phyloP scores from a whole-genome alignment of 2,329 filamentous ascomycete species.

The Colletotrichum sp. region DNA sequence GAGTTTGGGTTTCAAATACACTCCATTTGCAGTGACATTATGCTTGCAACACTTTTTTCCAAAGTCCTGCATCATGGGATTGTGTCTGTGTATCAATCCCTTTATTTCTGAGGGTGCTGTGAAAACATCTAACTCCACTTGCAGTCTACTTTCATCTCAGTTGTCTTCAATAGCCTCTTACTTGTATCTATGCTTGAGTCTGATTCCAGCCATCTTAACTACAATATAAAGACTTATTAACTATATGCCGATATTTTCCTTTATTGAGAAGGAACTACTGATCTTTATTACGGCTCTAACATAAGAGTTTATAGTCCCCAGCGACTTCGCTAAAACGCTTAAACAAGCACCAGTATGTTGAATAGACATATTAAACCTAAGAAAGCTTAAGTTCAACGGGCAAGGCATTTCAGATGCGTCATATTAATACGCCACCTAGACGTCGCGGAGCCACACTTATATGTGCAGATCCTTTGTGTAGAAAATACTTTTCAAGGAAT shows the following conservation, averaged over 20 bases:
- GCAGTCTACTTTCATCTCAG: background rate
- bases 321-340: no score
- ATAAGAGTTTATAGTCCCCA: no score
- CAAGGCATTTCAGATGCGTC: background rate
- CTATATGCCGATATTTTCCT: background rate
- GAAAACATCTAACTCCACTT: background rate
- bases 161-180: background rate
- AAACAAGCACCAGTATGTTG: no score
- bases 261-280: no score
- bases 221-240: background rate
- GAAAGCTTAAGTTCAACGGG: no score
- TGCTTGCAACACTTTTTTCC: background rate
- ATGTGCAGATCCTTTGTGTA: rapidly evolving
- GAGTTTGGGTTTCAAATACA: background rate
- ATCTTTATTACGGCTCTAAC: background rate
- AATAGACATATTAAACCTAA: no score
- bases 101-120: rapidly evolving
- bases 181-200: background rate
- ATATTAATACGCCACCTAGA: background rate
- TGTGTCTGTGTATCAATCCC: background rate
- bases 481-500: background rate
- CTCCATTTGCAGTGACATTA: background rate
- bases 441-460: background rate
- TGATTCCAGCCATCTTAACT: background rate
- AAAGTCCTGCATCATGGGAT: background rate